A percentile compares a stretch with the other conserved stretches of the same genome.
Evolutionary conservation across 2,329 filamentous ascomycete species (phyloP).

Genomic region (Juglanconis oblonga): DNA sequence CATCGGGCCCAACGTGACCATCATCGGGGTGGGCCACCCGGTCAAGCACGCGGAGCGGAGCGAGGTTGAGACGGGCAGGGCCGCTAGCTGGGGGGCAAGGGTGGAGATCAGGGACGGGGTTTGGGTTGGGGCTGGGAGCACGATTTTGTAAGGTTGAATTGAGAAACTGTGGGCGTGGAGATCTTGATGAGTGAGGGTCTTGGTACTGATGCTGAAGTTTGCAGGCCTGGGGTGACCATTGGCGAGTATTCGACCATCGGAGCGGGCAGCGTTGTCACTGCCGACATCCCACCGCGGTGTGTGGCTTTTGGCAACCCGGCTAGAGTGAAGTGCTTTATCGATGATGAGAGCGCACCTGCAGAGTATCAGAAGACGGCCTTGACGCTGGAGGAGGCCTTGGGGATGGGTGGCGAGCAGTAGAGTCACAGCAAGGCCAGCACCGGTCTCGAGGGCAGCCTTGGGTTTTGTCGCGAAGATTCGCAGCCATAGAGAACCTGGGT

Average conservation of each 20-base stretch:
- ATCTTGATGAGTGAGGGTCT: background rate
- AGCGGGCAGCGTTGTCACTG: constrained; percentile 27
- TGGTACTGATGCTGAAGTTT: too few species aligned
- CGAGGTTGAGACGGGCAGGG: constrained; percentile 22
- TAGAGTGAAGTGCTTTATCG: constrained; percentile 18
- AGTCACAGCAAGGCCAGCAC: too few species aligned
- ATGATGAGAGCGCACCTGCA: constrained; percentile 5
- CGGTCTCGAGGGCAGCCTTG: too few species aligned
- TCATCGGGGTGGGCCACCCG: constrained; percentile 29
- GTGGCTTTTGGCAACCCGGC: constrained; percentile 28
- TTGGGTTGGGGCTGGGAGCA: constrained; percentile 37
- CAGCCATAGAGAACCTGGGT: too few species aligned
- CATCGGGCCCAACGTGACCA: constrained; percentile 30
- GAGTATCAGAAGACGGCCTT: background rate
- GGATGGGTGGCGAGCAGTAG: constrained; percentile 5
- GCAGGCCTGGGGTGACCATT: constrained; percentile 28
- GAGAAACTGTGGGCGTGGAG: background rate
- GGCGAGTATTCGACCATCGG: constrained; percentile 29
- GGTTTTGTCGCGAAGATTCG: too few species aligned
- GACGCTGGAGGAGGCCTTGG: constrained; percentile 21
- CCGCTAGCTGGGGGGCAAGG: constrained; percentile 26
- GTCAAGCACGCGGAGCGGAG: constrained; percentile 24
- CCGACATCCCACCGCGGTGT: constrained; percentile 24
- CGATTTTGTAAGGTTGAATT: constrained; percentile 29
- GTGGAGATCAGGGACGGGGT: constrained; percentile 36